Evolutionary conservation across 1,284 basidiomycete species (phyloP).

Genomic region (Papiliotrema flavescens): DNA sequence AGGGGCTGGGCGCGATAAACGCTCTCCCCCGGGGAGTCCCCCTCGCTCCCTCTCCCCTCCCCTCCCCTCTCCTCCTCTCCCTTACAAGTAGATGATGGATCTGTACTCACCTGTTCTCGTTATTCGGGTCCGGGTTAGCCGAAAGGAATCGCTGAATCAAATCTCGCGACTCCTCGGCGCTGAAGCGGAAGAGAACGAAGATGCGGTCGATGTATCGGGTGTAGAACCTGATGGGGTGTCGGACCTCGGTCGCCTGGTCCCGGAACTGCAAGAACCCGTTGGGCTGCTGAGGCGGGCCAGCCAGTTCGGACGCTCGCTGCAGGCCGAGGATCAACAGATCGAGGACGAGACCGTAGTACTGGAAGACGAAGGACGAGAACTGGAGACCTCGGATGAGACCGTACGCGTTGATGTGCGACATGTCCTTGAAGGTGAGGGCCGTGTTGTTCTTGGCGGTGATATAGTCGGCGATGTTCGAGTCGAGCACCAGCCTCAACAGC

Average conservation of each 20-base stretch:
- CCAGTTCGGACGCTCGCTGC: conserved; percentile 93
- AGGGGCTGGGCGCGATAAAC: background rate
- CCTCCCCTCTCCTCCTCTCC: background rate
- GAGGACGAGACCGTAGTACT: conserved; percentile 87
- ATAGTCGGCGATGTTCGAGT: conserved; percentile 96
- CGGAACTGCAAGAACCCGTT: conserved; percentile 96
- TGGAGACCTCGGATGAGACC: conserved; percentile 90
- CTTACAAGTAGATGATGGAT: background rate
- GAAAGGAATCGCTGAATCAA: conserved; percentile 96
- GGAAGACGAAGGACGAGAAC: conserved; percentile 96
- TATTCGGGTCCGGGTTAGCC: conserved; percentile 96
- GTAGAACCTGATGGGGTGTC: conserved; percentile 91
- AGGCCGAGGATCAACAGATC: conserved; percentile 91
- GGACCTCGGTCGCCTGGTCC: conserved; percentile 85
- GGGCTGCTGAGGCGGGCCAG: conserved; percentile 88
- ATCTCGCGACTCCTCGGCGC: conserved; percentile 95
- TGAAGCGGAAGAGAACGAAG: conserved; percentile 95
- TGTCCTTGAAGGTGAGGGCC: conserved; percentile 84
- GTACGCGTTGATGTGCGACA: conserved; percentile 50
- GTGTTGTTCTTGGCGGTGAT: conserved; percentile 98
- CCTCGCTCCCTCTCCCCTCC: background rate
- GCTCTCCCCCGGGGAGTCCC: background rate
- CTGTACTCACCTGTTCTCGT: conserved; percentile 68
- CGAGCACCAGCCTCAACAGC: conserved; percentile 85
- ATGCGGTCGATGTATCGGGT: conserved; percentile 90